Conservation (phyloP, 2,329 filamentous ascomycete genomes). For the Cadophora malorum region DNA sequence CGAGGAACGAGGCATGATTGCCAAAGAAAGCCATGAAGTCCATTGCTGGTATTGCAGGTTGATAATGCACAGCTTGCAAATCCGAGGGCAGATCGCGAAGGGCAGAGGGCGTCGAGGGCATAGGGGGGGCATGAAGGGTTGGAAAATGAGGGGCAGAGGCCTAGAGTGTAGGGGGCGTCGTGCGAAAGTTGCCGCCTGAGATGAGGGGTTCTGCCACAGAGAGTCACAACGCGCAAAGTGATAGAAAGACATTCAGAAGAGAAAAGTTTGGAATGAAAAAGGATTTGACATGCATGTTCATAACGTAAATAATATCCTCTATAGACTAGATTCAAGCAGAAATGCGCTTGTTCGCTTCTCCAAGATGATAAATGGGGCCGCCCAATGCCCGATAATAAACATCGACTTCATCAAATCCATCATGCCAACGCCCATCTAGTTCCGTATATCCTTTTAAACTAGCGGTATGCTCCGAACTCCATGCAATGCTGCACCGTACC, state of each 20-base stretch:
- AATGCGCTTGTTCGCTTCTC: neutral
- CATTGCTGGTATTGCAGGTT: neutral
- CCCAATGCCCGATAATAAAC: neutral
- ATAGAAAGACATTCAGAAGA: neutral
- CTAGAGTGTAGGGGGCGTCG: too few relatives aligned
- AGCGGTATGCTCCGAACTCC: neutral
- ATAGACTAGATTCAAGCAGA: neutral
- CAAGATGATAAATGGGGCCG: neutral
- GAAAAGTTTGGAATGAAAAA: neutral
- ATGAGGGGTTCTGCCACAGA: neutral
- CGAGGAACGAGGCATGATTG: neutral
- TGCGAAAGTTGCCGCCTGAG: too few relatives aligned
- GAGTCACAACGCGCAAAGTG: neutral
- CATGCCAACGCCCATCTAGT: constrained; percentile 3
- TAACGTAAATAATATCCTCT: neutral
- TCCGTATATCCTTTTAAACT: neutral
- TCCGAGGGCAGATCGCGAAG: neutral
- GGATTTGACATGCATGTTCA: neutral
- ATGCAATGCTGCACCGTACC: constrained; percentile 5
- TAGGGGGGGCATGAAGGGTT: neutral
- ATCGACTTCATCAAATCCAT: neutral
- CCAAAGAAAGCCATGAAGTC: neutral
- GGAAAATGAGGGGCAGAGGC: neutral
- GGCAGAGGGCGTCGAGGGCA: neutral
- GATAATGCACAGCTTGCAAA: neutral